phyloP scores from a whole-genome alignment of 139 green algal species.

The Zygnema circumcarinatum region DNA sequence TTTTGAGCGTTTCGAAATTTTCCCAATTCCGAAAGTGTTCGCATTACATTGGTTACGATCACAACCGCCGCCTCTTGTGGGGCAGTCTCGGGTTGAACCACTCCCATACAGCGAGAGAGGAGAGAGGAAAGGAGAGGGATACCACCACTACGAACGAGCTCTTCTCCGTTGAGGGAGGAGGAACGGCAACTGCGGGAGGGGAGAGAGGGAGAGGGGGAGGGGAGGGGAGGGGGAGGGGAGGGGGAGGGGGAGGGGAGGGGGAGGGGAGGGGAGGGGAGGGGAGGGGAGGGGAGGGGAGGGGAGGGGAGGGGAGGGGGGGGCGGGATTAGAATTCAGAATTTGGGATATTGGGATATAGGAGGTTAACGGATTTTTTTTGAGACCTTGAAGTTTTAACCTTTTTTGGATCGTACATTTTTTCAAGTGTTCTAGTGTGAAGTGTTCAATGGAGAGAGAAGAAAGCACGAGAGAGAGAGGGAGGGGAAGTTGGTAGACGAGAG shows the following conservation, averaged over 20 bases:
- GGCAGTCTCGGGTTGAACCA: conserved; percentile 68
- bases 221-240: neutral
- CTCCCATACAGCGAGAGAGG: conserved; percentile 73
- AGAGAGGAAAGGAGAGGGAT: conserved; percentile 73
- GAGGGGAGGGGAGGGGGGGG: neutral
- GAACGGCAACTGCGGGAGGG: conserved; percentile 52
- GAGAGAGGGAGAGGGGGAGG: too few relatives aligned
- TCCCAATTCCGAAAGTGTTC: conserved; percentile 76
- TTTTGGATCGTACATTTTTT: too few relatives aligned
- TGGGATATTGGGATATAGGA: too few relatives aligned
- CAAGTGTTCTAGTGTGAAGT: too few relatives aligned
- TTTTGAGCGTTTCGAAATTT: neutral
- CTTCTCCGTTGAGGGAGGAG: conserved; percentile 83
- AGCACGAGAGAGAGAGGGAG: too few relatives aligned
- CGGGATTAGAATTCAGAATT: conserved; percentile 5
- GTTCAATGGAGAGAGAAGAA: too few relatives aligned
- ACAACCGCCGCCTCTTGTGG: conserved; percentile 47
- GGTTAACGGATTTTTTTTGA: too few relatives aligned
- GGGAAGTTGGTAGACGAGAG: too few relatives aligned
- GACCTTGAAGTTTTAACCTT: too few relatives aligned
- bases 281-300: neutral
- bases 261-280: neutral
- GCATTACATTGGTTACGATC: conserved; percentile 48
- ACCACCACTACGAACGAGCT: conserved; percentile 82
- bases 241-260: neutral